Evolutionary conservation across 2,329 filamentous ascomycete species (phyloP).

Genomic region (Xenoacremonium recifei): DNA sequence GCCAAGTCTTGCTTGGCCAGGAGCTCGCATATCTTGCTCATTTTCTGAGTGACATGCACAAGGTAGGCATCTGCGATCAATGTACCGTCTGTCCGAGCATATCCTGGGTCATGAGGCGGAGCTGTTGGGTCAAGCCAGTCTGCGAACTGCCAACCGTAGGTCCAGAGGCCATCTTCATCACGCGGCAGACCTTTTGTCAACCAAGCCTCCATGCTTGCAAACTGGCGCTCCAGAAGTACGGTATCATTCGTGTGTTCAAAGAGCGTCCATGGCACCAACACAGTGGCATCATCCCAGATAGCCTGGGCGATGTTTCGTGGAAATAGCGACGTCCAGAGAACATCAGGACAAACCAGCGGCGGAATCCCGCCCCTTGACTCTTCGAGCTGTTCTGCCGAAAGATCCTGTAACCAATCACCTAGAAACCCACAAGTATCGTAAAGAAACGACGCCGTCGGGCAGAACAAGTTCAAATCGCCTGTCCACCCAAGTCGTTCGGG

Average conservation of each 20-base stretch:
- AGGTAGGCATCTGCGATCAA: conserved; percentile 6
- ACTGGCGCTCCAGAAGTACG: conserved; percentile 34
- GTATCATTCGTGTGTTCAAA: conserved; percentile 36
- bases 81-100: not conserved
- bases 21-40: not conserved
- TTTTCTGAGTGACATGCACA: not conserved
- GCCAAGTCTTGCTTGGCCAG: not conserved
- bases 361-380: conserved; percentile 1
- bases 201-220: conserved; percentile 35
- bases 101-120: conserved; percentile 1
- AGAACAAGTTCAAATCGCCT: conserved; percentile 48
- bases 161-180: conserved; percentile 36
- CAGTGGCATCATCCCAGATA: conserved; percentile 40
- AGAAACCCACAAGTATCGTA: conserved; percentile 53
- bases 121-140: conserved; percentile 16
- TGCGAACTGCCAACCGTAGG: conserved; percentile 4
- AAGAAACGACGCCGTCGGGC: conserved; percentile 48
- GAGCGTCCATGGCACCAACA: conserved; percentile 36
- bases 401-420: conserved; percentile 25
- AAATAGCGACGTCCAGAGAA: not conserved
- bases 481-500: conserved; percentile 55
- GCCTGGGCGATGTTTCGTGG: conserved; percentile 21
- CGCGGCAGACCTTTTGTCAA: conserved; percentile 38
- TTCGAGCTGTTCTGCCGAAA: conserved; percentile 1
- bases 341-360: conserved; percentile 1